Conservation (phyloP, 2,329 filamentous ascomycete species). For the Neoarthrinium moseri region DNA sequence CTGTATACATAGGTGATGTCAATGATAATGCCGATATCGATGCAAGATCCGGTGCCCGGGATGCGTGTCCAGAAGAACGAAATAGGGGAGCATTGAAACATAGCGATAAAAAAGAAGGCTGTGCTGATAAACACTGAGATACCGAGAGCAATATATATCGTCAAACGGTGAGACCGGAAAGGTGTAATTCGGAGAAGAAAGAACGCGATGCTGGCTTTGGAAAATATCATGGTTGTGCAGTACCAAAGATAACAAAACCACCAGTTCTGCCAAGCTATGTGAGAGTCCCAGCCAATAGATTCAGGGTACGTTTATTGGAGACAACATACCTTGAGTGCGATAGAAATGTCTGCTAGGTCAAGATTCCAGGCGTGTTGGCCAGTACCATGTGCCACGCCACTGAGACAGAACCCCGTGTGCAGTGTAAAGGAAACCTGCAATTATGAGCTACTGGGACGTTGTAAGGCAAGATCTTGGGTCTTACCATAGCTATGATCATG, state of each 20-base stretch:
- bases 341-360: not conserved
- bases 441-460: not conserved
- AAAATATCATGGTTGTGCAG: constrained; percentile 17
- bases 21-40: constrained; percentile 36
- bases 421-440: not conserved
- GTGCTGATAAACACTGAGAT: constrained; percentile 15
- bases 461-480: not conserved
- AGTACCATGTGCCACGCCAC: constrained; percentile 1
- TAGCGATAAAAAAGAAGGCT: constrained; percentile 21
- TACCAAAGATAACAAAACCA: constrained; percentile 21
- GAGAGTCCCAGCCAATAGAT: not conserved
- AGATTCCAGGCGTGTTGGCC: not conserved
- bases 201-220: constrained; percentile 19
- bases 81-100: constrained; percentile 19
- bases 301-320: not conserved
- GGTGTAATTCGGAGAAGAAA: constrained; percentile 22
- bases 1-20: constrained; percentile 41
- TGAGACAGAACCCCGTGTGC: not conserved
- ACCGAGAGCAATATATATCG: constrained; percentile 17
- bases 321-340: not conserved
- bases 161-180: constrained; percentile 14
- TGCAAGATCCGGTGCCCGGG: constrained; percentile 20
- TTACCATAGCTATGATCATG: constrained; percentile 15
- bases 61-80: constrained; percentile 19
- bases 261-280: constrained; percentile 16